phyloP scores from a whole-genome alignment of 352 stramenopile species.

The Pythium biforme region DNA sequence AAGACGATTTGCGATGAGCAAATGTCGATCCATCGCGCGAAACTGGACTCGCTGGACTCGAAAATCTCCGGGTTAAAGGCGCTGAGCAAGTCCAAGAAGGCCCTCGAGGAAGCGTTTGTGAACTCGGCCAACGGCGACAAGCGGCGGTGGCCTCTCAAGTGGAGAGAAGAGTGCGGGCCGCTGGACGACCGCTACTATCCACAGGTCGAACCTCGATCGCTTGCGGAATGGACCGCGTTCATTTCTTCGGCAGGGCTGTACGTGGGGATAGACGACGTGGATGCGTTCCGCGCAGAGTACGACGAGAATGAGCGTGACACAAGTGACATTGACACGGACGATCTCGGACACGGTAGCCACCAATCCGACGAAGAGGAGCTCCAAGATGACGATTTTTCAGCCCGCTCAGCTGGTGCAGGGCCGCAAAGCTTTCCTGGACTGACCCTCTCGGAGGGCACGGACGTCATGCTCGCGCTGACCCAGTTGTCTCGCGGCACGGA shows the following conservation, averaged over 20 bases:
- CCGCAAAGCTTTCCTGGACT: conserved; percentile 39
- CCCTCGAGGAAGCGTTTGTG: conserved; percentile 32
- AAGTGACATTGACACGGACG: conserved; percentile 6
- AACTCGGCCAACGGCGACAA: conserved; percentile 32
- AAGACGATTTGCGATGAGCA: conserved; percentile 79
- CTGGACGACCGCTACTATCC: conserved; percentile 69
- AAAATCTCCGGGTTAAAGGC: conserved; percentile 55
- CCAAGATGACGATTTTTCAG: background rate
- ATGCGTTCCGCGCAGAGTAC: conserved; percentile 30
- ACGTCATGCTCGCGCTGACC: conserved; percentile 72
- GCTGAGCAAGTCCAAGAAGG: conserved; percentile 36
- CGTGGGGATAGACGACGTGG: conserved; percentile 52
- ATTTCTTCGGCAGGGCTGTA: conserved; percentile 69
- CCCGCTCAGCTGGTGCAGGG: background rate
- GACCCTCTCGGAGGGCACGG: conserved; percentile 70
- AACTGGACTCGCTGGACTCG: conserved; percentile 56
- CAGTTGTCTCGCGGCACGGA: conserved; percentile 41
- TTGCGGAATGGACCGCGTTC: conserved; percentile 79
- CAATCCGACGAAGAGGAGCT: conserved; percentile 1
- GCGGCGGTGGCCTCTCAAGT: conserved; percentile 62
- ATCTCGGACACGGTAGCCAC: background rate
- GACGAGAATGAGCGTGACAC: conserved; percentile 24
- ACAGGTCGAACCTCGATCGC: conserved; percentile 54
- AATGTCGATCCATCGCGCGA: conserved; percentile 62
- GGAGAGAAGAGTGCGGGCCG: conserved; percentile 73